These are phyloP conservation scores for Arthromyces matolae DNA, from an alignment of 768 basidiomycete species.

Conservation along the genomic window DNA sequence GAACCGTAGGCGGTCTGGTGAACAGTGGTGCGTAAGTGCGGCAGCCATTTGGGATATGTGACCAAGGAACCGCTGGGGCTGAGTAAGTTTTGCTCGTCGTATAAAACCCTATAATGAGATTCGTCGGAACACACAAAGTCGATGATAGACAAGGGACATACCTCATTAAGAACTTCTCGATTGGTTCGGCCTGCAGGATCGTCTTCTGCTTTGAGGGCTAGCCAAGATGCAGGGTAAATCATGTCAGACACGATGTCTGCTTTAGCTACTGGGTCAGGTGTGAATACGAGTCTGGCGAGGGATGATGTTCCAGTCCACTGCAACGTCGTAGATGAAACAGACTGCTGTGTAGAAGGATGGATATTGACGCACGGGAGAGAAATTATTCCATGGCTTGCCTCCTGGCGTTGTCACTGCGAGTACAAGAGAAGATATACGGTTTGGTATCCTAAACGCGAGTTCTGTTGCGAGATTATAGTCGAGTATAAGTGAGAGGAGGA, in stretches of 20 bases:
- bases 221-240: conserved; percentile 62
- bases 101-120: conserved; percentile 37
- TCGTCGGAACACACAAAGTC: too few species aligned
- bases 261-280: conserved; percentile 43
- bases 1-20: conserved; percentile 39
- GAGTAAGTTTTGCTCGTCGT: conserved; percentile 46
- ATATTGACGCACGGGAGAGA: conserved; percentile 52
- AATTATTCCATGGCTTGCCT: conserved; percentile 49
- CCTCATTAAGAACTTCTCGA: conserved; percentile 53
- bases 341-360: background rate
- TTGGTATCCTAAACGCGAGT: conserved; percentile 60
- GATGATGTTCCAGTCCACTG: conserved; percentile 39
- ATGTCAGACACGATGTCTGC: conserved; percentile 50
- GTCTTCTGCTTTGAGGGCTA: conserved; percentile 46
- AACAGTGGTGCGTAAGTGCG: conserved; percentile 58
- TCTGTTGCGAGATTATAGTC: conserved; percentile 40
- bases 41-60: conserved; percentile 73
- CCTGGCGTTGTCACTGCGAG: conserved; percentile 72
- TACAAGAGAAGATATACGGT: conserved; percentile 63
- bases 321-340: background rate
- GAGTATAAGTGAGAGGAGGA: too few species aligned
- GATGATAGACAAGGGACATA: too few species aligned
- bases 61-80: conserved; percentile 58
- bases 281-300: conserved; percentile 37
- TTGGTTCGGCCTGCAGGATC: conserved; percentile 64